These are phyloP conservation scores for Penicillium sp. DNA, from an alignment of 2,329 filamentous ascomycete species.

Conservation along the genomic window DNA sequence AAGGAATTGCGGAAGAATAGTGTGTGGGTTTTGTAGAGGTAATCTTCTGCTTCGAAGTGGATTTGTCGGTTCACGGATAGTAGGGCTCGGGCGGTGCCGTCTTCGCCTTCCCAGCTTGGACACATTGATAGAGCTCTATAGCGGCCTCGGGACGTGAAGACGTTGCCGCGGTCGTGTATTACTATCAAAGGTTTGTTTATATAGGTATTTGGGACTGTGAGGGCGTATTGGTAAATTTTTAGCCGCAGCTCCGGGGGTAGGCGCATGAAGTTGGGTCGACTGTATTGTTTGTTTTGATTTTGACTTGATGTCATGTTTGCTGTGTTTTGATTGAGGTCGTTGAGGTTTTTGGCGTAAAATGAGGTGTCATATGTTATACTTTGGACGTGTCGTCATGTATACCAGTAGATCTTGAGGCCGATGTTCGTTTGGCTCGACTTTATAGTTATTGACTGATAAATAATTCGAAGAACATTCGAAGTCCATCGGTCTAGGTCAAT, in stretches of 20 bases:
- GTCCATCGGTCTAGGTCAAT: not conserved
- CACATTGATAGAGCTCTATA: constrained; percentile 35
- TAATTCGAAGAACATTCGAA: not conserved
- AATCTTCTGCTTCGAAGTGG: constrained; percentile 37
- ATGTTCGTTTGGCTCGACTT: not conserved
- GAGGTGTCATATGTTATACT: not conserved
- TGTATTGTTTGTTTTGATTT: not conserved
- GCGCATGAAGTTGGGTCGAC: constrained; percentile 21
- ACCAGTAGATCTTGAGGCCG: not conserved
- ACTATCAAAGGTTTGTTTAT: constrained; percentile 35
- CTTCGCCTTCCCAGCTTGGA: constrained; percentile 34
- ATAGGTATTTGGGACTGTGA: constrained; percentile 33
- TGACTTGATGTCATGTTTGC: not conserved
- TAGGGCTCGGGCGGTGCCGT: constrained; percentile 32
- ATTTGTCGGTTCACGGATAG: constrained; percentile 35
- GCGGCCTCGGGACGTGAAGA: constrained; percentile 32
- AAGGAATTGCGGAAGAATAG: constrained; percentile 39
- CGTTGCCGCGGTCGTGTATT: constrained; percentile 32
- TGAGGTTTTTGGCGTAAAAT: not conserved
- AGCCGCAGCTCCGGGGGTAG: constrained; percentile 35
- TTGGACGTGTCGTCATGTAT: not conserved
- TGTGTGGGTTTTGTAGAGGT: constrained; percentile 35
- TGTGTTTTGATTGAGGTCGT: not conserved
- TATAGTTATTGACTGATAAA: not conserved
- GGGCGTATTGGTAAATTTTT: constrained; percentile 36